phyloP scores from a whole-genome alignment of 495 filamentous ascomycete species.

The Hyaloscypha hepaticicola region DNA sequence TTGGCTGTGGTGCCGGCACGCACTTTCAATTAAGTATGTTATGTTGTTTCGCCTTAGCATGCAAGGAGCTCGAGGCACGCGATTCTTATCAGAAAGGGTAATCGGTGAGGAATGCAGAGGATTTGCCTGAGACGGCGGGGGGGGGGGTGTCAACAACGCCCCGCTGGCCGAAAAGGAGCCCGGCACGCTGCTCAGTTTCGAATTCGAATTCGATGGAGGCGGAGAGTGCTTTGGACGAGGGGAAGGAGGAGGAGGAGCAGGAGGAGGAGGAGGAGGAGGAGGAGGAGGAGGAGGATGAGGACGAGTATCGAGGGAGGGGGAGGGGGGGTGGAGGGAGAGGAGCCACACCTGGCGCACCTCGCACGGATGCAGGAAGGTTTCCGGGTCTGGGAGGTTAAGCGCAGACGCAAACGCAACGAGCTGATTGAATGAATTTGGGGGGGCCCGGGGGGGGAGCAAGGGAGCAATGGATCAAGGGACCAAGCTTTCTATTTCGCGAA shows the following conservation, averaged over 20 bases:
- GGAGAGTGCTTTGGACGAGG: not conserved
- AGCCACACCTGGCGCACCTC: too few relatives aligned
- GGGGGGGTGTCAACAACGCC: not conserved
- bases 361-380: too few relatives aligned
- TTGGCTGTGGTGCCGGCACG: not conserved
- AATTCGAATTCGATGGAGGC: not conserved
- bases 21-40: slow-evolving; percentile 6
- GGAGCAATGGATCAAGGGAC: too few relatives aligned
- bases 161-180: not conserved
- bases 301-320: too few relatives aligned
- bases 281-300: not conserved
- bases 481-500: too few relatives aligned
- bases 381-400: too few relatives aligned
- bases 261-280: not conserved
- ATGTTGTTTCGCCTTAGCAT: slow-evolving; percentile 7
- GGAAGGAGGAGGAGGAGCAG: not conserved
- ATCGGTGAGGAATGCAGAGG: not conserved
- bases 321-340: too few relatives aligned
- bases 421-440: too few relatives aligned
- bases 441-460: too few relatives aligned
- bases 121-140: not conserved
- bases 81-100: not conserved
- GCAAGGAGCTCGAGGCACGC: slow-evolving; percentile 1
- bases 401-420: too few relatives aligned
- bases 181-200: not conserved